Evolutionary conservation across 2,329 filamentous ascomycete genomes (phyloP).

Genomic region (Aspergillus brasiliensis): DNA sequence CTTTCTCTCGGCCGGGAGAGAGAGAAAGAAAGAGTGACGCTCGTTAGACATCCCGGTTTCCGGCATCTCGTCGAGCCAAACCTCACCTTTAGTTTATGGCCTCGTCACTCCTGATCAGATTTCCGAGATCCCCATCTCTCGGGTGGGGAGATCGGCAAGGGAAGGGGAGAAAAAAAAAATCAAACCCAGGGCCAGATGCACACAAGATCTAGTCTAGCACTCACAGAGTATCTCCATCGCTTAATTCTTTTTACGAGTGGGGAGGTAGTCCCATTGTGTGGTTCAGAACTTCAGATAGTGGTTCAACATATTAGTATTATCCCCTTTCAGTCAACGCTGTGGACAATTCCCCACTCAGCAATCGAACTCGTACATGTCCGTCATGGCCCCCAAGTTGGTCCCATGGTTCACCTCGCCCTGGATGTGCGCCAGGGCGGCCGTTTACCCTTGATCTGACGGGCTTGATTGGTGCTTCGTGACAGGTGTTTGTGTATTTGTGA

Average conservation of each 20-base stretch:
- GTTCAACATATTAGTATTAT: too few relatives aligned
- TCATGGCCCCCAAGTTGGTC: neutral
- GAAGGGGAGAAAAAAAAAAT: neutral
- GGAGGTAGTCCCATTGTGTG: neutral
- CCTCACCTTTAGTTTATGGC: too few relatives aligned
- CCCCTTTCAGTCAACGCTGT: neutral
- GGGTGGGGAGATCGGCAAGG: slow-evolving; percentile 17
- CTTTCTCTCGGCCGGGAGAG: neutral
- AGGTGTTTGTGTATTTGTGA: neutral
- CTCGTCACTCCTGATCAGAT: neutral
- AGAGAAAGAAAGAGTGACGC: too few relatives aligned
- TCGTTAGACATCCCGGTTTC: too few relatives aligned
- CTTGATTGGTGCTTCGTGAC: neutral
- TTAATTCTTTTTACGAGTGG: neutral
- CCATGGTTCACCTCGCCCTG: neutral
- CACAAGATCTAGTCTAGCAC: too few relatives aligned
- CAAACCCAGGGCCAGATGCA: neutral
- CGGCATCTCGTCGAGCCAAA: too few relatives aligned
- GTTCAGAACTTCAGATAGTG: neutral
- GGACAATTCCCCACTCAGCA: neutral
- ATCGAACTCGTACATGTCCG: neutral
- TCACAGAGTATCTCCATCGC: neutral
- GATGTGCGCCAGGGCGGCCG: neutral
- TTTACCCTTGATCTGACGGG: neutral
- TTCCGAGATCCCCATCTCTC: neutral